Base-by-base conservation (phyloP, 257 asterid species). In the Galeopsis tetrahit region DNA sequence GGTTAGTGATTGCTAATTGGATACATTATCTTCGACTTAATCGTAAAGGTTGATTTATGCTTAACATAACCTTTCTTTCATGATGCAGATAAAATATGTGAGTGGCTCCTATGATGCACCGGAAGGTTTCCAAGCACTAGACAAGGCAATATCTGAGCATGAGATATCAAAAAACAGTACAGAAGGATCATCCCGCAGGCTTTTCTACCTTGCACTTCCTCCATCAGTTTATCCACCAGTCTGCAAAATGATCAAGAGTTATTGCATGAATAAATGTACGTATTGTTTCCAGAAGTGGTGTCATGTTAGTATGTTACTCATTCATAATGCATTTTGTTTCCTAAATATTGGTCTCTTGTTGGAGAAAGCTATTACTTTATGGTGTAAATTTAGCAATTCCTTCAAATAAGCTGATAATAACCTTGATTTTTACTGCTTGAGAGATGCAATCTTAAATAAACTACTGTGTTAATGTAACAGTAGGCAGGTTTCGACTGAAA, bases 181-280 rank as follows among this genome's bases (percentile, higher is more conserved):
- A 2, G 91, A 88, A 79, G 96, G 96, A 82, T 82, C 90, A 61
- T 82, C 96, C n/a, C 81, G 99, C 68, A 87, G 99, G 81, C 97
- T 95, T 53, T 95, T 95, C 85, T 95, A 95, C 81, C 83, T 95
- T 44, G 99, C 99, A 63, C 99, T 92, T 82, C 99, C 99, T 60
- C 99, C 99, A n/a, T 88, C 99, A 32, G 96, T 95, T 31, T 95
- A 95, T 80, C 99, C 99, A 34, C 91, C 85, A 31, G 98, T 95
- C 85, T 90, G 96, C 90, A 90, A 82, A 83, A 95, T 92, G 99
- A 95, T 95, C 82, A 90, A 87, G 83, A 74, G 39, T 48, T 61
- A 82, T 71, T 83, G 89, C 89, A 90, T 74, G 91, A 89, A 90
- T 75, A 88, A 71, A 80, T 81, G 99, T 95, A 92, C 10, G 86